These are phyloP conservation scores for Phytophthora pluvialis DNA, from an alignment of 352 stramenopile species.

Conservation along the genomic window DNA sequence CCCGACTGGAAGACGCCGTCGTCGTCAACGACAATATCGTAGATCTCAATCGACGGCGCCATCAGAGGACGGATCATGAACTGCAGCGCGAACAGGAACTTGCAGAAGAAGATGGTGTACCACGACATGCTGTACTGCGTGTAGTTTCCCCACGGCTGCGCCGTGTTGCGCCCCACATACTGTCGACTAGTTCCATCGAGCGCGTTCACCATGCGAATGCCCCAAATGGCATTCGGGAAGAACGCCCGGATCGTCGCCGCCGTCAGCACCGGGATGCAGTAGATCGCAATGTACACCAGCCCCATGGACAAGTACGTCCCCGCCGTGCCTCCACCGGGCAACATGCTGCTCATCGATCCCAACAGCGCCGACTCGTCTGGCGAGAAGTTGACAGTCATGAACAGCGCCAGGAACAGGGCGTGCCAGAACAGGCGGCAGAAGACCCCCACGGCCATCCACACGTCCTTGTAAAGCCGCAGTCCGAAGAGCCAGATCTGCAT, in stretches of 20 bases:
- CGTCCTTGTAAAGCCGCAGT: constrained; percentile 67
- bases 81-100: constrained; percentile 82
- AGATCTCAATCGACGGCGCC: constrained; percentile 77
- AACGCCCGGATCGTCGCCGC: constrained; percentile 60
- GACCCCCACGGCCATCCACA: constrained; percentile 63
- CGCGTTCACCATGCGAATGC: constrained; percentile 63
- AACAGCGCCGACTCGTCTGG: constrained; percentile 59
- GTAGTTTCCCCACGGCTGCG: constrained; percentile 67
- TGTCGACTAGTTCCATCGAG: constrained; percentile 76
- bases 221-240: constrained; percentile 58
- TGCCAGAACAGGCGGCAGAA: constrained; percentile 81
- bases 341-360: constrained; percentile 44
- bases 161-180: constrained; percentile 81
- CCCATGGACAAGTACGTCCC: constrained; percentile 72
- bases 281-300: constrained; percentile 61
- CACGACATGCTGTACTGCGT: constrained; percentile 71
- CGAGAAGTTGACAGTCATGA: constrained; percentile 65
- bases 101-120: constrained; percentile 75
- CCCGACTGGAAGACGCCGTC: constrained; percentile 67
- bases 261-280: constrained; percentile 63
- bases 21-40: constrained; percentile 60
- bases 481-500: constrained; percentile 83
- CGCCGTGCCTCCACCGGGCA: constrained; percentile 52
- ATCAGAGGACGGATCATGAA: constrained; percentile 88
- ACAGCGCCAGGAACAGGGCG: constrained; percentile 73